Base-by-base conservation (phyloP, 768 basidiomycete species). In the Leccinellum rugosiceps region DNA sequence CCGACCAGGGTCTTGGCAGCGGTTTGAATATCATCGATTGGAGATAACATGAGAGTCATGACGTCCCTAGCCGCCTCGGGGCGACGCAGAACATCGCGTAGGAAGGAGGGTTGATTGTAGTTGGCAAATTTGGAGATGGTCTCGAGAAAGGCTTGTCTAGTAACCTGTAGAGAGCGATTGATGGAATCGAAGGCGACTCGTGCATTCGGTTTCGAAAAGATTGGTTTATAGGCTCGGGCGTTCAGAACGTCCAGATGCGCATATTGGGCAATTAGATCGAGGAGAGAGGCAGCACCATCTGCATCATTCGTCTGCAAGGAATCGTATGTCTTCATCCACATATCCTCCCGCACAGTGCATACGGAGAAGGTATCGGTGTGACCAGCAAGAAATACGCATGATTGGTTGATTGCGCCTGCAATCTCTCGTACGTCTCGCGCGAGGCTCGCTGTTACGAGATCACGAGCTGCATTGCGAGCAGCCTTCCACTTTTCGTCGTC, bases 1-100 rank as follows among this genome's bases (percentile, higher is more conserved):
- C 88, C 88, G 26, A 92, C 80, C n/a, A 98, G 70, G 19, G 82
- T 82, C 68, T 94, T 90, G 1, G 87, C 90, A 11, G 88, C 85
- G 45, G 79, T 76, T 63, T 90, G 90, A 15, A 95, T 74, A 14
- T 84, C 81, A 19, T 86, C 85, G 30, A 87, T 78, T 0, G 96
- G 94, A 19, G 94, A 98, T 31, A 98, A 75, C 69, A 96, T 82
- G 34, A 96, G 78, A 34, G 78, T 69, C 57, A 87, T 81, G 45
- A 88, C 72, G 47, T 85, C 75, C 63, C 82, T 78, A 4, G 83
- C 84, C 26, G 88, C 79, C 13, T 78, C 83, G 2, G 81, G 77
- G 7, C 72, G 76, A 47, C 73, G 70, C 49, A 95, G 77, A 31
- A 95, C 70, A 6, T 80, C 73, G 48, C 83, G 73, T 17, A 85